Evolutionary conservation across 116 monocot genomes (phyloP).

Genomic region (Cymodocea nodosa): DNA sequence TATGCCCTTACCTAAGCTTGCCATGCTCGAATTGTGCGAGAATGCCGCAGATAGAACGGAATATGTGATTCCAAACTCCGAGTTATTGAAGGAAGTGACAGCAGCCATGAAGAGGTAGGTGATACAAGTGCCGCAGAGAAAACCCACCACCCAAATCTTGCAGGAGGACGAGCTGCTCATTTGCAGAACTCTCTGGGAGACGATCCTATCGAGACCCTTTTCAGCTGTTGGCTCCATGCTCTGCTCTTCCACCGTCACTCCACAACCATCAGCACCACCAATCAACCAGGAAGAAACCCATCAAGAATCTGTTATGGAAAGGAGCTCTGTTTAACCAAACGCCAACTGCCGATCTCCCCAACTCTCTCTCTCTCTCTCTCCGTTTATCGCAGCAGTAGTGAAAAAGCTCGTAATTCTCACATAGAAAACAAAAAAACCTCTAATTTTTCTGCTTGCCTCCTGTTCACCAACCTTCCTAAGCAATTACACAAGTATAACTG

Average conservation of each 20-base stretch:
- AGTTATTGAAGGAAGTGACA: conserved; percentile 22
- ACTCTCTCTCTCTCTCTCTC: too few relatives aligned
- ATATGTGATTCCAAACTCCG: conserved; percentile 15
- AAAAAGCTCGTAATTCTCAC: too few relatives aligned
- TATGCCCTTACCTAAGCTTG: neutral
- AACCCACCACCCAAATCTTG: conserved; percentile 61
- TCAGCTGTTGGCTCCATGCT: conserved; percentile 33
- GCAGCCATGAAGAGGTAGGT: conserved; percentile 41
- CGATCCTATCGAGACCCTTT: conserved; percentile 55
- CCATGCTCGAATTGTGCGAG: conserved; percentile 21
- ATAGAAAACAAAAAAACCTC: too few relatives aligned
- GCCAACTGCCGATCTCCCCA: too few relatives aligned
- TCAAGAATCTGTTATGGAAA: neutral
- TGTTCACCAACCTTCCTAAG: too few relatives aligned
- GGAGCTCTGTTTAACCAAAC: too few relatives aligned
- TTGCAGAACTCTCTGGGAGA: conserved; percentile 61
- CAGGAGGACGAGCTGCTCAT: conserved; percentile 45
- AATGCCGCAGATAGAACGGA: conserved; percentile 8
- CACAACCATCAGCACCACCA: too few relatives aligned
- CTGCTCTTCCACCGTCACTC: neutral
- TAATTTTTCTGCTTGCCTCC: too few relatives aligned
- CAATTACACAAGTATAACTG: too few relatives aligned
- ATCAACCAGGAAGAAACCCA: neutral
- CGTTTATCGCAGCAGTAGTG: too few relatives aligned
- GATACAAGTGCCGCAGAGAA: conserved; percentile 60